These are phyloP conservation scores for Colletotrichum shisoi DNA, from an alignment of 2,329 filamentous ascomycete genomes.

Conservation along the genomic window DNA sequence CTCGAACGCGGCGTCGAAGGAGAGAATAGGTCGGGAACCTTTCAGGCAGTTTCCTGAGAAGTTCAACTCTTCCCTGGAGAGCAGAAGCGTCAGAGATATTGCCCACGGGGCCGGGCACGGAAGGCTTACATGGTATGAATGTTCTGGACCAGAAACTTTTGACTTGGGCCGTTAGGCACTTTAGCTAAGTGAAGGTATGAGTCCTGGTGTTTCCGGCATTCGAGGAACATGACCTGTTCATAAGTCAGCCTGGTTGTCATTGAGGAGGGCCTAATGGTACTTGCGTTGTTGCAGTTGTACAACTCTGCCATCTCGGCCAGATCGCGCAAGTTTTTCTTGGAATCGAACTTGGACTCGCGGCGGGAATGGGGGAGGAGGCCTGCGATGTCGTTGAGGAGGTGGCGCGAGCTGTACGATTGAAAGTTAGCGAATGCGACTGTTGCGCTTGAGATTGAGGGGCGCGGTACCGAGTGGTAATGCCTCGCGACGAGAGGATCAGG, in stretches of 20 bases:
- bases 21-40: slow-evolving; percentile 87
- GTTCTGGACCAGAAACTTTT: slow-evolving; percentile 79
- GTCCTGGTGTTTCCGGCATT: slow-evolving; percentile 62
- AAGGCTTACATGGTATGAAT: slow-evolving; percentile 51
- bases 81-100: not conserved
- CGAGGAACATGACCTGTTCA: slow-evolving; percentile 74
- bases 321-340: slow-evolving; percentile 85
- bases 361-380: slow-evolving; percentile 83
- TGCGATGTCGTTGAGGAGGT: slow-evolving; percentile 88
- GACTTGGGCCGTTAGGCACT: slow-evolving; percentile 58
- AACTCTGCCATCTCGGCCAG: slow-evolving; percentile 77
- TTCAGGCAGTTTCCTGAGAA: slow-evolving; percentile 98
- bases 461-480: slow-evolving; percentile 67
- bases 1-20: slow-evolving; percentile 91
- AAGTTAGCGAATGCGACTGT: slow-evolving; percentile 10
- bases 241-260: slow-evolving; percentile 87
- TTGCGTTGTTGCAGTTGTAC: slow-evolving; percentile 75
- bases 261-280: slow-evolving; percentile 79
- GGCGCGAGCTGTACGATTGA: slow-evolving; percentile 73
- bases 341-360: slow-evolving; percentile 70
- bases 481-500: slow-evolving; percentile 88
- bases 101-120: no score
- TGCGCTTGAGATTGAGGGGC: not conserved
- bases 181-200: slow-evolving; percentile 28
- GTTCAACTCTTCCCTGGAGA: slow-evolving; percentile 81